Conservation (phyloP, 768 basidiomycete genomes). For the Rhodotorula toruloides region DNA sequence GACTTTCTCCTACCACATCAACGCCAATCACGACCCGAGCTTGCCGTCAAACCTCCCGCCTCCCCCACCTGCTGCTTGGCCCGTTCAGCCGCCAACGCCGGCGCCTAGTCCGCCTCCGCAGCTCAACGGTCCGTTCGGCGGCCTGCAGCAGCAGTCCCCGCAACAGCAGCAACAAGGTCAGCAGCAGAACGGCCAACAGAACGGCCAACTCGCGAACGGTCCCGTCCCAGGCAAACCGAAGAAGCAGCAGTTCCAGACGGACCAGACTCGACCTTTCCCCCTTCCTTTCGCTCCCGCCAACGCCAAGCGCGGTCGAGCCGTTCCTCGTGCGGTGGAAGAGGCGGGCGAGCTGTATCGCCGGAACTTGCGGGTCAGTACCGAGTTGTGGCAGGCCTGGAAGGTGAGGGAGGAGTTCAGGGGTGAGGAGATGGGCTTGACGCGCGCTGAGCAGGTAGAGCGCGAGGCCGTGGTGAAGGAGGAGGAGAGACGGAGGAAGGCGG, state of each 20-base stretch:
- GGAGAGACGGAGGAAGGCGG: not conserved
- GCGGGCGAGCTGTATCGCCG: constrained; percentile 82
- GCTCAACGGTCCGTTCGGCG: constrained; percentile 22
- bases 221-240: constrained; percentile 68
- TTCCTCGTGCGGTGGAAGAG: constrained; percentile 93
- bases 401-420: constrained; percentile 92
- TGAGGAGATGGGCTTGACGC: constrained; percentile 80
- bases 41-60: constrained; percentile 70
- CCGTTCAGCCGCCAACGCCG: constrained; percentile 27
- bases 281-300: constrained; percentile 77
- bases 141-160: no score
- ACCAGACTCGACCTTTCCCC: constrained; percentile 85
- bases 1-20: constrained; percentile 32
- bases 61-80: constrained; percentile 48
- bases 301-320: constrained; percentile 52
- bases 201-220: constrained; percentile 22
- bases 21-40: constrained; percentile 34
- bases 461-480: not conserved
- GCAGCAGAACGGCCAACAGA: constrained; percentile 50
- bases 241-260: constrained; percentile 97
- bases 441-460: constrained; percentile 28
- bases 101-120: constrained; percentile 27
- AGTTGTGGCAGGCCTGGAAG: constrained; percentile 90
- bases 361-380: constrained; percentile 83
- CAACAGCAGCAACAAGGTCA: not conserved